Conservation (phyloP, 139 green algal species). For the Pseudopediastrum boryanum region DNA sequence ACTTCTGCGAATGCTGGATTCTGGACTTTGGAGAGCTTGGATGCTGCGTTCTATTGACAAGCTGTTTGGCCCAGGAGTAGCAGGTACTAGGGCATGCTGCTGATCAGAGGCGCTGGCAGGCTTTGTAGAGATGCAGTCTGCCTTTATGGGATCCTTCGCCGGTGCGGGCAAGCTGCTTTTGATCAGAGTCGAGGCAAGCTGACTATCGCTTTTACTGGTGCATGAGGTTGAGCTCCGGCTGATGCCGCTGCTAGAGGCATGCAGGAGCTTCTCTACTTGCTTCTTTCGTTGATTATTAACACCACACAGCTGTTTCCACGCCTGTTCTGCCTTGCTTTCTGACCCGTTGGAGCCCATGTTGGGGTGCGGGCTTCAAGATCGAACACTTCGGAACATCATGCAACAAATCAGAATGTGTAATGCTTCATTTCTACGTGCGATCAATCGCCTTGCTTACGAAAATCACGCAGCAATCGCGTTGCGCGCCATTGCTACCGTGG, state of each 20-base stretch:
- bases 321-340: not conserved
- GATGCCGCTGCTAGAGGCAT: conserved; percentile 33
- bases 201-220: not conserved
- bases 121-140: not conserved
- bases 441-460: no score
- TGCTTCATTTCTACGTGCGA: not conserved
- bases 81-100: not conserved
- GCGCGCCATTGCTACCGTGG: no score
- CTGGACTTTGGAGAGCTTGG: conserved; percentile 2
- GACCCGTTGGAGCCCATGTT: not conserved
- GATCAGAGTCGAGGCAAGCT: not conserved
- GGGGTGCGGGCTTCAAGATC: not conserved
- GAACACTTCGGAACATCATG: not conserved
- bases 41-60: conserved; percentile 28
- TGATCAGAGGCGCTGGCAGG: not conserved
- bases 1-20: conserved; percentile 6
- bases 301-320: not conserved
- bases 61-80: not conserved
- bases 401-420: not conserved
- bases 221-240: not conserved
- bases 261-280: conserved; percentile 36
- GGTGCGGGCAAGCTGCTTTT: not conserved
- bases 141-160: conserved; percentile 23
- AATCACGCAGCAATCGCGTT: no score
- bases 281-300: not conserved